Conservation (phyloP, 805 yeast species). For the Yarrowia porcina region DNA sequence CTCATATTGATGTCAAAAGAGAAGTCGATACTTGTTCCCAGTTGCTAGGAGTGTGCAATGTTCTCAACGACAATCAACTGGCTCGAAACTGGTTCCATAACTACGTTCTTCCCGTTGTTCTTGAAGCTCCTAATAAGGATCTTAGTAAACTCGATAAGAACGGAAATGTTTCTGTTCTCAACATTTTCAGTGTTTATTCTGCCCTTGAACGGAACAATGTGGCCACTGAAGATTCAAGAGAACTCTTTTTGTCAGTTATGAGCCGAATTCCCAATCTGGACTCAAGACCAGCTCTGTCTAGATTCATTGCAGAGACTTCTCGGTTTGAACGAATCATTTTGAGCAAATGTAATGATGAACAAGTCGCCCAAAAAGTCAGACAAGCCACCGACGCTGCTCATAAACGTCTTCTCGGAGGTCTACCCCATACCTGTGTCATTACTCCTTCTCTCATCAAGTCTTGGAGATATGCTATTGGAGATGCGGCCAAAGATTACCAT, state of each 20-base stretch:
- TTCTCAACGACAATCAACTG: neutral
- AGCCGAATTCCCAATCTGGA: neutral
- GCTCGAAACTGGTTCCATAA: conserved; percentile 19
- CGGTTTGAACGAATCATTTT: neutral
- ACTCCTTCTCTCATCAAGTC: conserved; percentile 1
- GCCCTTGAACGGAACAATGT: neutral
- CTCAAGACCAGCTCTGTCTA: neutral
- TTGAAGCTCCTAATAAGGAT: neutral
- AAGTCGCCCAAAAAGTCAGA: neutral
- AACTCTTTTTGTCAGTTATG: neutral
- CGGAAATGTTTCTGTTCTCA: neutral
- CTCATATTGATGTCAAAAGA: neutral
- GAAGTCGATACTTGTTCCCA: neutral
- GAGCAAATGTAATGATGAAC: neutral
- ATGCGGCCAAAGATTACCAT: conserved; percentile 6
- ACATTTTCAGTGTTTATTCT: neutral
- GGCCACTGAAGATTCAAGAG: neutral
- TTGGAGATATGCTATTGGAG: conserved; percentile 6
- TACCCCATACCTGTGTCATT: conserved; percentile 9
- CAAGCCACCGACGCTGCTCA: neutral
- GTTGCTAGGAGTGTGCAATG: neutral
- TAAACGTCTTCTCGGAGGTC: conserved; percentile 4
- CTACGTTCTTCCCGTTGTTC: conserved; percentile 2
- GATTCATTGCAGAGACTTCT: neutral
- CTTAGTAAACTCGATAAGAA: neutral